Base-by-base conservation (phyloP, 768 basidiomycete genomes). In the Mycena chlorophos region DNA sequence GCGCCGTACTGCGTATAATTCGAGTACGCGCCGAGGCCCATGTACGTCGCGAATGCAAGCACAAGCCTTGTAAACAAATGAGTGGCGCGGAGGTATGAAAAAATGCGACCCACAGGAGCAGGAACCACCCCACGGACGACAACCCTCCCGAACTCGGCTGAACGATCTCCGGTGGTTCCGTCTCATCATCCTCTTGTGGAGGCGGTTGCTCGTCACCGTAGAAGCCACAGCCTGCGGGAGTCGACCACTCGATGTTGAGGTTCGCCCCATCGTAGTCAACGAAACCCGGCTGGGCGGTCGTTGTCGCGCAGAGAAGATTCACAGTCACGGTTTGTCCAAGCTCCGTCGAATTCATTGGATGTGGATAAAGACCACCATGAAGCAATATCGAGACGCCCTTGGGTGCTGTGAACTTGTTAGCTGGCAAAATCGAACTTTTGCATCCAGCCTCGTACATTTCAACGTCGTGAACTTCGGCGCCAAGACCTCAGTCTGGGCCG, bases 1-100 rank as follows among this genome's bases (percentile, higher is more conserved):
- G 92, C 89, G 19, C 92, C 92, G 66, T 94, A 95, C 19, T 84
- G 89, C 5, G 88, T 83, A 65, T 92, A 93, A 64, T 95, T 94
- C 73, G 91, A 87, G 69, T 93, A 95, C 8, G 88, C 87, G 19
- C 93, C 93, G 23, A 93, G 68, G 1, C 67, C 80, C 61, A 95
- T 85, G 72, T 95, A 95, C 2, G 81, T 78, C 3, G 76, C 65
- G 56, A 93, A 78, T 2, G 83, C 84, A 20, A 94, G 68, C 13
- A 92, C 53, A 27, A 88, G 61, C n/a, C 86, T 89, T 61, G 10
- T 27, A 39, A 43, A 46, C 47, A 31, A 46, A 55, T 52, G 50
- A 28, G 55, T n/a, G 37, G 2, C 25, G 8, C 19, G 26, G 30
- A 39, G 45, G 39, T 46, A 40, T 38, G 49, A 6, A 27, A 19